Base-by-base conservation (phyloP, 2,329 filamentous ascomycete genomes). In the Raffaelea albimanens region DNA sequence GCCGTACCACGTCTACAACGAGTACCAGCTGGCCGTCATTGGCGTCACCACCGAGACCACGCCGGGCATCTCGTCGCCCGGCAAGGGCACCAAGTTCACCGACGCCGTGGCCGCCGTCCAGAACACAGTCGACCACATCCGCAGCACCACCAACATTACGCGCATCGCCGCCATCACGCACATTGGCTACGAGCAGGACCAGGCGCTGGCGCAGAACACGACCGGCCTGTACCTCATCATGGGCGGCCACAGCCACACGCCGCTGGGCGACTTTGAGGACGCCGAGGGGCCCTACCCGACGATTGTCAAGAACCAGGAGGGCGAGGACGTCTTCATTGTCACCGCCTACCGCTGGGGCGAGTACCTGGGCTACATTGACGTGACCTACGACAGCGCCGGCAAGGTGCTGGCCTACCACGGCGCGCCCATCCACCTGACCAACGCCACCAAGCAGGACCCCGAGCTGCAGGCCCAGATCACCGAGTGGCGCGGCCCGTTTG, bases 271-370 rank as follows among this genome's bases (percentile, higher is more conserved):
- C 56, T 75, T 80, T 66, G 60, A 68, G n/a, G 70, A 68, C 21
- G 73, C 79, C 14, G 67, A 71, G 55, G 80, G 80, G 31, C 67
- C 73, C 9, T 84, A 84, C 57, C 81, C 81, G 2, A 84, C 80
- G 14, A 77, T 84, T 44, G 71, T 72, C 45, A 63, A 73, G 23
- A 82, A 84, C 59, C 61, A 69, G 52, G 73, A 78, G 44, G 80
- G 78, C 40, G 75, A 83, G 31, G 81, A 84, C 56, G 80, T 84
- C 44, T 84, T 83, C 57, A 72, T 83, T 56, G 80, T 85, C 18
- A 82, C 79, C 8, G 75, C 80, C 2, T 84, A 80, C 58, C 73
- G 79, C 52, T 84, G 81, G 81, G 80, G 80, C 45, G 78, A 83
- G 63, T 83, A 83, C 48, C 62, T 84, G 2, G 81, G 80, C 49